phyloP scores from a whole-genome alignment of 768 basidiomycete species.

The Dendrothele bispora region DNA sequence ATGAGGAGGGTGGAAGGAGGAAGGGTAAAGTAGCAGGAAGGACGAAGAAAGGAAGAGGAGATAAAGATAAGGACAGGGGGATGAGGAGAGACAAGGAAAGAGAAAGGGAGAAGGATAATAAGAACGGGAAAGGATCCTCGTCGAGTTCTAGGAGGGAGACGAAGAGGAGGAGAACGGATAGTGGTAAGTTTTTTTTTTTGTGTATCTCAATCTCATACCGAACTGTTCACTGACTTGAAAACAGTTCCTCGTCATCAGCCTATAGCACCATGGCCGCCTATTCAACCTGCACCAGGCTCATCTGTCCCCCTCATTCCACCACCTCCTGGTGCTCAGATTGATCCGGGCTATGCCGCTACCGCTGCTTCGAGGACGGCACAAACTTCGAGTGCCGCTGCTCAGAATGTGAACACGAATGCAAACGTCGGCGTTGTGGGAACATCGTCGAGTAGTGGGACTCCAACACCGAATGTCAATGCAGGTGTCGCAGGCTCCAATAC shows the following conservation, averaged over 20 bases:
- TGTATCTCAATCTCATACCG: background rate
- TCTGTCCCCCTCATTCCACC: slow-evolving; percentile 18
- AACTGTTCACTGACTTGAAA: background rate
- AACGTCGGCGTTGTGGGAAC: background rate
- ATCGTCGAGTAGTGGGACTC: background rate
- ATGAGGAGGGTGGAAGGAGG: background rate
- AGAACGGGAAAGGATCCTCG: background rate
- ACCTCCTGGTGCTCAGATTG: slow-evolving; percentile 18
- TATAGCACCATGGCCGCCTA: slow-evolving; percentile 8
- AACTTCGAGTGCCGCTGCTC: background rate
- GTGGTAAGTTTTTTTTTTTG: no score
- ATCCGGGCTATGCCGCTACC: background rate
- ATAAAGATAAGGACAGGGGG: background rate
- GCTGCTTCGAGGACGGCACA: background rate
- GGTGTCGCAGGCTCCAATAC: background rate
- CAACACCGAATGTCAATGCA: background rate
- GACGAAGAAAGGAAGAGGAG: background rate
- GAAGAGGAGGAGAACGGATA: no score
- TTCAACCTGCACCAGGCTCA: background rate
- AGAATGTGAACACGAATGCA: no score
- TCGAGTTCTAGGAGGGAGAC: background rate
- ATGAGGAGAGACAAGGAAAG: background rate
- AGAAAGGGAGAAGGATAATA: no score
- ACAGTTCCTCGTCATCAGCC: slow-evolving; percentile 4
- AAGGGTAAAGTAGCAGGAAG: background rate